Percentiles rank a stretch among this genome's conserved stretches.
These are phyloP conservation scores for Centella asiatica DNA, from an alignment of 129 eudicot genomes.

Conservation along the genomic window DNA sequence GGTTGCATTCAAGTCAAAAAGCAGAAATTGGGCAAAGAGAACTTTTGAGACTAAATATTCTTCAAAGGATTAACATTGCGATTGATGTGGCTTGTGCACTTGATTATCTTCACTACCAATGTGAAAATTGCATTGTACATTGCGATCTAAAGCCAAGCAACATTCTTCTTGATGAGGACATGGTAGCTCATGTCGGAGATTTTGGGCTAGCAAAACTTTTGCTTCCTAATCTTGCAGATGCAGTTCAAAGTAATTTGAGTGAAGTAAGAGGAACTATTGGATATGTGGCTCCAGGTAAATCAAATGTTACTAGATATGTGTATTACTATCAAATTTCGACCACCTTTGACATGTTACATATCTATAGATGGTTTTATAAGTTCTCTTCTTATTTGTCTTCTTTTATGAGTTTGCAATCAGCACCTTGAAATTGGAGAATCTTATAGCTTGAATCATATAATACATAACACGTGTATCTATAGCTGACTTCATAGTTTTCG, in stretches of 20 bases:
- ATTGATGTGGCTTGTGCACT: conserved; percentile 6
- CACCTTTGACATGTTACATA: too few species aligned
- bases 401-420: too few species aligned
- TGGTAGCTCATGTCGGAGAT: conserved; percentile 3
- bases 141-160: conserved; percentile 3
- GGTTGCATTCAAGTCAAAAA: not conserved
- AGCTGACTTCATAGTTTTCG: too few species aligned
- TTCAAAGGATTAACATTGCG: not conserved
- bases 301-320: too few species aligned
- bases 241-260: not conserved
- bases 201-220: not conserved
- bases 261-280: not conserved
- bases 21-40: not conserved
- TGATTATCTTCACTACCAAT: not conserved
- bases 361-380: too few species aligned
- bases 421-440: too few species aligned
- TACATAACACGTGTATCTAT: too few species aligned
- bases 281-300: conserved; percentile 7
- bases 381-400: too few species aligned
- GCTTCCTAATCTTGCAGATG: not conserved
- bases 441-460: too few species aligned
- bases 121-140: not conserved
- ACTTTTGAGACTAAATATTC: not conserved
- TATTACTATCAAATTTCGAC: too few species aligned
- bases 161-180: not conserved